Evolutionary conservation across 1,139 yeast genomes (phyloP), one percentile per base, ranked within the genome.

Genomic region (Geotrichum phurueaensis): DNA sequence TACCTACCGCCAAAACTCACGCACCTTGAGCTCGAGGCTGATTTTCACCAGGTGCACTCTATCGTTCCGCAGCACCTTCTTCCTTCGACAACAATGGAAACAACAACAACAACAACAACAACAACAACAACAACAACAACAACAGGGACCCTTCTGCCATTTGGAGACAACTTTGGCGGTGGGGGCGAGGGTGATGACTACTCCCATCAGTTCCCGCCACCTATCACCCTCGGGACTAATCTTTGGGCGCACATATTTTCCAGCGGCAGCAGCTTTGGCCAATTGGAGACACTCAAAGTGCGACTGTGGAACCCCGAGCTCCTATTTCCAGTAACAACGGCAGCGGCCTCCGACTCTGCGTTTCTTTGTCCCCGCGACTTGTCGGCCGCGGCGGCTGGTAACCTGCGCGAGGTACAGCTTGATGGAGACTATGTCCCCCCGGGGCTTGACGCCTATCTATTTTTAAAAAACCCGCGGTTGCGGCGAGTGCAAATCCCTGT

Each of bases 241-340:
- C 56, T 53, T 15, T 53, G 56, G 56, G 47, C 43, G n/a, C 56
- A 53, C 23, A 53, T 53, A 18, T 53, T 53, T 31, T 53, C 56
- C 6, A 39, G 47, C 29, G 56, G 47, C 47, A 39, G 45, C 47
- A 39, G 45, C 51, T 29, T 53, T 39, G 47, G 51, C 18, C 56
- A 53, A 53, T 31, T 53, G 15, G 47, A 29, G 29, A 45, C 56
- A 18, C 56, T 53, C 25, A 53, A 27, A 33, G 47, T 53, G 4
- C 47, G 51, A n/a, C 56, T 53, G 23, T 53, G 56, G 56, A 53
- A 53, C 33, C 43, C 51, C 9, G 56, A 53, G 51, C 43, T 53
- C 43, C 29, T 53, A 15, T 53, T 50, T 7, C 47, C 56, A n/a
- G 22, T 18, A 39, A 18, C 20, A 7, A 18, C 47, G n/a, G 47